Conservation (phyloP, 2,329 filamentous ascomycete genomes). For the Aphanocladium album region DNA sequence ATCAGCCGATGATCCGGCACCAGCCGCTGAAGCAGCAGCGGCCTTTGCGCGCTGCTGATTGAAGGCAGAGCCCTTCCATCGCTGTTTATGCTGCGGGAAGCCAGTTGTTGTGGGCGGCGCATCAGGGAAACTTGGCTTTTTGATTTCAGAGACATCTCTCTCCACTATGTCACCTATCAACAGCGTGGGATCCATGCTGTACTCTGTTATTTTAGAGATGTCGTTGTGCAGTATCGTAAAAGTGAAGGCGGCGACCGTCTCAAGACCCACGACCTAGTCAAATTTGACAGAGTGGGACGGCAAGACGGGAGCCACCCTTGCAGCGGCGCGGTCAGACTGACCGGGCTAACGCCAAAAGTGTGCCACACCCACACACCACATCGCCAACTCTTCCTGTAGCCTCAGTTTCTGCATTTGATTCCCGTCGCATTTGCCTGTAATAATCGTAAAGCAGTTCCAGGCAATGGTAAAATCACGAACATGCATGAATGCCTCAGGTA, state of each 20-base stretch:
- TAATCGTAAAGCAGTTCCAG: neutral
- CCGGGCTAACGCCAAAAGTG: neutral
- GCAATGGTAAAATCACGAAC: neutral
- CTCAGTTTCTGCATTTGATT: neutral
- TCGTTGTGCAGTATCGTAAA: neutral
- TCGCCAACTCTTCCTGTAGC: neutral
- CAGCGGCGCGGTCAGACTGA: neutral
- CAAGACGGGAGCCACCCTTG: neutral
- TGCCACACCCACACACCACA: neutral
- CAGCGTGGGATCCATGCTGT: constrained; percentile 40
- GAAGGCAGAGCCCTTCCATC: constrained; percentile 69
- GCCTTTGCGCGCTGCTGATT: constrained; percentile 50
- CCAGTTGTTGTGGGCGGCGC: constrained; percentile 51
- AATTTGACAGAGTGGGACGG: neutral
- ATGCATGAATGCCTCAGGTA: neutral
- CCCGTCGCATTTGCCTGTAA: neutral
- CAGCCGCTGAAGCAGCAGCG: constrained; percentile 8
- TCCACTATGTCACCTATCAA: constrained; percentile 76
- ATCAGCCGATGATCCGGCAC: neutral
- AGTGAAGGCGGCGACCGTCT: neutral
- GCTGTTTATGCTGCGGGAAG: constrained; percentile 85
- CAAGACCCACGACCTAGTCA: neutral
- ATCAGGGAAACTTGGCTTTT: constrained; percentile 55
- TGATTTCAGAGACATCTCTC: constrained; percentile 55
- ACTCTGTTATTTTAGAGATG: neutral